These are phyloP conservation scores for Trichophyton mentagrophytes DNA, from an alignment of 2,329 filamentous ascomycete species.

Conservation along the genomic window DNA sequence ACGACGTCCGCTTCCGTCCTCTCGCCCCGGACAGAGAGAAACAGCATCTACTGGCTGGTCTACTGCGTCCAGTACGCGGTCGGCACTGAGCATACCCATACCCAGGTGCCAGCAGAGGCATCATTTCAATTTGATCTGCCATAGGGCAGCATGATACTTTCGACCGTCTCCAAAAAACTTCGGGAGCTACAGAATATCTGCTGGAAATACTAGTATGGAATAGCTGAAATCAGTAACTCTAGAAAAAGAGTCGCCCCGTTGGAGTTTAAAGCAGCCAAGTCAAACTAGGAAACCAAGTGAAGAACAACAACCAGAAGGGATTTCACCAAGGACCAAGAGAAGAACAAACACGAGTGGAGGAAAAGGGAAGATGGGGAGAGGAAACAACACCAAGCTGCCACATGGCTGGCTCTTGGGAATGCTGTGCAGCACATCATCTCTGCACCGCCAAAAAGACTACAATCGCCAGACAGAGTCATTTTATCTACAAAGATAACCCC, in stretches of 20 bases:
- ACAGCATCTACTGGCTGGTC: no score
- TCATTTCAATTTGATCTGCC: no score
- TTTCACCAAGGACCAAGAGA: no score
- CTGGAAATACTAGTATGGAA: not conserved
- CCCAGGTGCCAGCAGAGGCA: no score
- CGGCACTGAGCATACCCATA: no score
- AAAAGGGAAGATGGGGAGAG: not conserved
- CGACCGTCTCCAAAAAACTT: not conserved
- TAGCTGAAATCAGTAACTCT: not conserved
- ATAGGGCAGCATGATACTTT: not conserved
- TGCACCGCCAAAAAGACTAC: not conserved
- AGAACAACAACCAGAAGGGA: no score
- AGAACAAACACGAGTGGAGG: no score
- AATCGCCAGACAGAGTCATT: not conserved
- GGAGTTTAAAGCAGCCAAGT: not conserved
- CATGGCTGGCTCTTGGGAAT: not conserved
- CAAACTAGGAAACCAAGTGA: not conserved
- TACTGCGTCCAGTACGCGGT: no score
- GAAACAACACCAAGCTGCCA: not conserved
- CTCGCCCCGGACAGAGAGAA: no score
- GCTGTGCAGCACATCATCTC: not conserved
- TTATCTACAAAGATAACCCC: not conserved
- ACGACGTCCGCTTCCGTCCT: no score
- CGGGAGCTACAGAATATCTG: not conserved
- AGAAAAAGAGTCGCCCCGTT: not conserved